Evolutionary conservation across 2,329 filamentous ascomycete species (phyloP).

Genomic region (Aspergillus flavus): DNA sequence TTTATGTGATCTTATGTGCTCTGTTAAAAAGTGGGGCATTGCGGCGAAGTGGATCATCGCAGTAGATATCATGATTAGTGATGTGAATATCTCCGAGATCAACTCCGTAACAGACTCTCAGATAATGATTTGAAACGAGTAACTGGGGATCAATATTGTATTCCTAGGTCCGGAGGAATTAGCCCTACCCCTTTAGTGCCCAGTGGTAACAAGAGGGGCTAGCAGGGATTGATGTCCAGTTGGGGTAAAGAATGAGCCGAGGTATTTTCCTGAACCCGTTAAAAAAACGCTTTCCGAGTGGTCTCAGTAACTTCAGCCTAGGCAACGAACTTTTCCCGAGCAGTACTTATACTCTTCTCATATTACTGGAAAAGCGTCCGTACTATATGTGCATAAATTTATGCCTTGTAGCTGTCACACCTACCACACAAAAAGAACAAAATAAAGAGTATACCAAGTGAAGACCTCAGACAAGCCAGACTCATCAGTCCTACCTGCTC

Average conservation of each 20-base stretch:
- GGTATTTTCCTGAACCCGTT: not conserved
- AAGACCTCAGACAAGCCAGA: not conserved
- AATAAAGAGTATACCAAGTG: not conserved
- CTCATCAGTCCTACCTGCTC: not conserved
- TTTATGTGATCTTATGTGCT: conserved; percentile 3
- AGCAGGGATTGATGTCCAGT: not conserved
- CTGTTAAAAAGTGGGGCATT: not conserved
- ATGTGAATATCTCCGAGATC: not conserved
- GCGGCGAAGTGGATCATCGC: not conserved
- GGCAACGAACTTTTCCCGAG: not conserved
- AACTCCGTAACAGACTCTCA: not conserved
- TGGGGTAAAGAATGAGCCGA: not conserved
- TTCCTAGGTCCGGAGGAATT: not conserved
- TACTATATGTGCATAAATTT: not conserved
- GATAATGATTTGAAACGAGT: not conserved
- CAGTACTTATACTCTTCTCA: not conserved
- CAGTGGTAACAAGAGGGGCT: not conserved
- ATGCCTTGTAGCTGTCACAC: not conserved
- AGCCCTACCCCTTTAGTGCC: not conserved
- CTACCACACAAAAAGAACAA: not conserved
- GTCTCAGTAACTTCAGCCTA: not conserved
- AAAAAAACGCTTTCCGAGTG: not conserved
- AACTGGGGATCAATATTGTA: not conserved
- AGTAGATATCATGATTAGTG: not conserved
- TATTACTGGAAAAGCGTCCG: not conserved